These are phyloP conservation scores for Luffa acutangula DNA, from an alignment of 306 rosid species.

Conservation along the genomic window DNA sequence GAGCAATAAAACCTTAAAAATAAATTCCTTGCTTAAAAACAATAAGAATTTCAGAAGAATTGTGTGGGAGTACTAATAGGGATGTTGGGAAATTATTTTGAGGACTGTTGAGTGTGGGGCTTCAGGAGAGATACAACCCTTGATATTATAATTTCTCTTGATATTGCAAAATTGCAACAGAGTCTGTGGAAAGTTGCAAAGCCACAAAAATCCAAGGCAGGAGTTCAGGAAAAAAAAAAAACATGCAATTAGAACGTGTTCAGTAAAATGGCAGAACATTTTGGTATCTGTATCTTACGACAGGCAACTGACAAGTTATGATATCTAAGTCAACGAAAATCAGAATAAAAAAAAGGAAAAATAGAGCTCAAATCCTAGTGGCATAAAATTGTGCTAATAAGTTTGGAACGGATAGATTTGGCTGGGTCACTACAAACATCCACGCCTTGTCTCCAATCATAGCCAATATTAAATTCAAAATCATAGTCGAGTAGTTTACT, in stretches of 20 bases:
- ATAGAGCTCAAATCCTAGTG: background rate
- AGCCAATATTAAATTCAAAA: background rate
- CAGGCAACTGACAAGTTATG: background rate
- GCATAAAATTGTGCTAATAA: background rate
- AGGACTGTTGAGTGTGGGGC: too few relatives aligned
- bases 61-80: too few relatives aligned
- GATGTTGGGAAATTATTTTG: too few relatives aligned
- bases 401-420: background rate
- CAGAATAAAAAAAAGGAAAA: background rate
- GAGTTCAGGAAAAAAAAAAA: background rate
- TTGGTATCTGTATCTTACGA: background rate
- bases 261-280: background rate
- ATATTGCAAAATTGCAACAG: background rate
- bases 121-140: too few relatives aligned
- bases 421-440: background rate
- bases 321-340: background rate
- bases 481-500: background rate
- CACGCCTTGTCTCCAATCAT: background rate
- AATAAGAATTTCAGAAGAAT: background rate
- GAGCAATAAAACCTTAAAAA: background rate
- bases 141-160: too few relatives aligned
- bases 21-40: background rate
- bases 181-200: background rate
- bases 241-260: background rate
- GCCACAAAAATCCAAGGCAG: background rate